Base-by-base conservation (phyloP, 345 rosid species). In the Eucalyptus caleyi region DNA sequence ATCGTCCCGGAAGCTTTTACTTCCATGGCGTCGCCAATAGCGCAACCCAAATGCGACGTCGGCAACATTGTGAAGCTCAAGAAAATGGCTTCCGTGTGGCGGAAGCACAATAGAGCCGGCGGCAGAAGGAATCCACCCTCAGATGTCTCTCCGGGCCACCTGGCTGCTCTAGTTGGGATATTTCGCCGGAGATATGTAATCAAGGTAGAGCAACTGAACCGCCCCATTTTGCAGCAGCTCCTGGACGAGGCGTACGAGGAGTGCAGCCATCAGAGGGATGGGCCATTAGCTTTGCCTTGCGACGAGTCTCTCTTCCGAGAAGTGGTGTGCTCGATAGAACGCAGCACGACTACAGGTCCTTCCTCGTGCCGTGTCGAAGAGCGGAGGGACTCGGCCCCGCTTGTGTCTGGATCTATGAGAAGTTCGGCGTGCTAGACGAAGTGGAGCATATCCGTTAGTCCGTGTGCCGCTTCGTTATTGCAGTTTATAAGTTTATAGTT, bases 261-360 rank as follows among this genome's bases (percentile, higher is more conserved):
- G 40, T 62, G 88, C 69, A 87, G 90, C 87, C 92, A 56, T 42
- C 11, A 85, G 62, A 89, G 87, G 89, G 86, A 83, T 37, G 93
- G 93, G 53, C 92, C 92, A 50, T 72, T 92, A 88, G 91, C 90
- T 50, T 91, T 92, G 91, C 90, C 93, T 47, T 92, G 92, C 34
- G 88, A 88, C 32, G 91, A 90, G 92, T 88, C 87, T 82, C 88
- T 87, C 67, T 91, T 93, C 67, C 90, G 88, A 89, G 92, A 91
- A 30, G 91, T 91, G 26, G 90, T 92, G 72, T 77, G 87, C 72
- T 91, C 65, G 9, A 87, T 92, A 11, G 45, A 89, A 82, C 53
- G 62, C 86, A 72, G 87, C 16, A 50, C 86, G 37, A 30, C 83
- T 14, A 72, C 86, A 60, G 40, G 65, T 26, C 90, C 72, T 30